Percentiles rank a stretch among this genome's conserved stretches.
Conservation (phyloP, 2,329 filamentous ascomycete genomes). For the Emmonsiellopsis sp. region DNA sequence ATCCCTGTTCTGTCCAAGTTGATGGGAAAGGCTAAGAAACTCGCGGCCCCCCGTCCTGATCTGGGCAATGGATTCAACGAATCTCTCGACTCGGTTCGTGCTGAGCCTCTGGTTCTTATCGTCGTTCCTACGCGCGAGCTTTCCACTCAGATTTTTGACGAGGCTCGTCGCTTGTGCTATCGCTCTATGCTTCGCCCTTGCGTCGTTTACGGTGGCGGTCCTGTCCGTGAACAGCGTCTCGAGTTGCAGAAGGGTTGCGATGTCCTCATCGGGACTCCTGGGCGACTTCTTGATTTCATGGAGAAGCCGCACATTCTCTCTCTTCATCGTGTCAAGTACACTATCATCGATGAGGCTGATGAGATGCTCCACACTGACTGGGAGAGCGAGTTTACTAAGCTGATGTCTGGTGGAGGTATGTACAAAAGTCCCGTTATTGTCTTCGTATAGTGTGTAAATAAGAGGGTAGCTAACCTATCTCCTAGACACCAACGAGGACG, state of each 20-base stretch:
- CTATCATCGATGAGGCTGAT: constrained; percentile 87
- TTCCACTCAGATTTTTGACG: constrained; percentile 88
- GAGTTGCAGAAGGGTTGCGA: constrained; percentile 81
- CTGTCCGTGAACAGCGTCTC: constrained; percentile 56
- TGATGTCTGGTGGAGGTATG: constrained; percentile 74
- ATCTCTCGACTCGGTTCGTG: constrained; percentile 47
- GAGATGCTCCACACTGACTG: constrained; percentile 79
- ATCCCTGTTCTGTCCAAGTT: constrained; percentile 81
- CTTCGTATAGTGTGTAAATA: neutral
- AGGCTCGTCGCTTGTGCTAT: constrained; percentile 86
- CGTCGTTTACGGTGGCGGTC: constrained; percentile 78
- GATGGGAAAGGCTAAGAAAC: constrained; percentile 90
- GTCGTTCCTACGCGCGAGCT: constrained; percentile 83
- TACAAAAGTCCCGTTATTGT: constrained; percentile 8
- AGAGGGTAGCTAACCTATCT: constrained; percentile 4
- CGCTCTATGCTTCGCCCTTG: constrained; percentile 88
- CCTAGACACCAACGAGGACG: constrained; percentile 63
- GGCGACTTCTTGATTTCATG: constrained; percentile 79
- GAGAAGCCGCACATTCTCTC: constrained; percentile 44
- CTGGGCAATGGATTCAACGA: constrained; percentile 44
- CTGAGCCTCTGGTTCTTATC: constrained; percentile 80
- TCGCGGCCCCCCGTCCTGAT: constrained; percentile 68
- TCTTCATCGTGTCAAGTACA: constrained; percentile 37
- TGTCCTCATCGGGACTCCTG: constrained; percentile 77
- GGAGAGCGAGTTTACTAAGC: constrained; percentile 62